Conservation (phyloP, 495 filamentous ascomycete species). For the Cryomyces antarcticus region DNA sequence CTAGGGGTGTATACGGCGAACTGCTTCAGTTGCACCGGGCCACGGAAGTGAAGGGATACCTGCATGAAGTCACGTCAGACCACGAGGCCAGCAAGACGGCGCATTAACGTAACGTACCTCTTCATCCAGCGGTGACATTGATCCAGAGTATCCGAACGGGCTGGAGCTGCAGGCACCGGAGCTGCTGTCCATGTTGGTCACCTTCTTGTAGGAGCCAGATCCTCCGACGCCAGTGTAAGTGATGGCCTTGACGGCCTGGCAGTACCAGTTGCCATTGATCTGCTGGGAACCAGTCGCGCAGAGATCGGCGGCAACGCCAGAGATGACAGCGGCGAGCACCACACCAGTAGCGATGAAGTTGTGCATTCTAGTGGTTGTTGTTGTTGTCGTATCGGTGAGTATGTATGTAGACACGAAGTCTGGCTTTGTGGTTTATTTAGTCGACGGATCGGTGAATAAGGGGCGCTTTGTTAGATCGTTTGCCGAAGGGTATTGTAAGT, state of each 20-base stretch:
- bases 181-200: constrained; percentile 32
- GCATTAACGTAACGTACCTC: constrained; percentile 25
- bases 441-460: no score
- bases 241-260: constrained; percentile 35
- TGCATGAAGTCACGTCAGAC: constrained; percentile 8
- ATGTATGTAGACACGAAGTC: no score
- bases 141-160: constrained; percentile 30
- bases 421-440: no score
- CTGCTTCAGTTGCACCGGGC: constrained; percentile 38
- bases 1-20: constrained; percentile 40
- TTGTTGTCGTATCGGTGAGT: no score
- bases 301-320: constrained; percentile 7
- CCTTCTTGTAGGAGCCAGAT: constrained; percentile 34
- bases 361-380: constrained; percentile 2
- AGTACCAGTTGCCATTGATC: constrained; percentile 32
- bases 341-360: constrained; percentile 6
- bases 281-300: constrained; percentile 6
- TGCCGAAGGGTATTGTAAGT: no score
- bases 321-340: constrained; percentile 7
- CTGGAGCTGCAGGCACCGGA: constrained; percentile 31
- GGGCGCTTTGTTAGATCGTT: no score
- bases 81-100: neutral
- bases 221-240: constrained; percentile 36
- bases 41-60: constrained; percentile 51
- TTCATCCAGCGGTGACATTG: constrained; percentile 41